Evolutionary conservation across 306 rosid genomes (phyloP), one percentile per base, ranked within the genome.

Genomic region (Ochetophila trinervis): DNA sequence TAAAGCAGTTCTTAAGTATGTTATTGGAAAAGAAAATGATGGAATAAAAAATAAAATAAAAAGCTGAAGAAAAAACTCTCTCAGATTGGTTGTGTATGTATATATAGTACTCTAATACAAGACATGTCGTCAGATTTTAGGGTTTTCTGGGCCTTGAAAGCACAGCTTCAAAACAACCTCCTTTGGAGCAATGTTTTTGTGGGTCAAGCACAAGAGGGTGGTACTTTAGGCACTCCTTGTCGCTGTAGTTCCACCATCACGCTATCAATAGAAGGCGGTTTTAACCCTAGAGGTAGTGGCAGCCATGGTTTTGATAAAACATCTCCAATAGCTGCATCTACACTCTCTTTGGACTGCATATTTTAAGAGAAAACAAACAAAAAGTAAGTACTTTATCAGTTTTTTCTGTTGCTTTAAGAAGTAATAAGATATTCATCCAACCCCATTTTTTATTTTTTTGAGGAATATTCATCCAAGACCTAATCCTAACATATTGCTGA

Each of bases 211-310:
- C 76, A 71, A 16, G 89, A 74, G 22, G 97, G 96, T 12, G 98
- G 98, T 57, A 93, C 61, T 34, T 71, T 79, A 3, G 95, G 82
- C 65, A 93, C 60, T 54, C 98, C 98, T 69, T 89, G 93, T 67
- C 88, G 76, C 21, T 89, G 95, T n/a, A 93, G 75, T 73, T 93
- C 95, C 24, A 59, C 70, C 86, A 86, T 57, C 10, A 93, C 98
- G 22, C 87, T 73, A 44, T 86, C 96, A 54, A 78, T 63, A 0
- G 82, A 81, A 16, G 98, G 98, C 57, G 97, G 89, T 49, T 86
- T 93, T 1, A 93, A 82, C 47, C 98, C 95, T 40, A 93, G 83
- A 36, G 98, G 97, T 34, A 93, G 91, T 2, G 97, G 97, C 59
- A 84, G 75, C 98, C 97, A 84, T 53, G 98, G 98, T 69, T 85